Base-by-base conservation (phyloP, 192 early-diverging fungal species). In the Dispira simplex region DNA sequence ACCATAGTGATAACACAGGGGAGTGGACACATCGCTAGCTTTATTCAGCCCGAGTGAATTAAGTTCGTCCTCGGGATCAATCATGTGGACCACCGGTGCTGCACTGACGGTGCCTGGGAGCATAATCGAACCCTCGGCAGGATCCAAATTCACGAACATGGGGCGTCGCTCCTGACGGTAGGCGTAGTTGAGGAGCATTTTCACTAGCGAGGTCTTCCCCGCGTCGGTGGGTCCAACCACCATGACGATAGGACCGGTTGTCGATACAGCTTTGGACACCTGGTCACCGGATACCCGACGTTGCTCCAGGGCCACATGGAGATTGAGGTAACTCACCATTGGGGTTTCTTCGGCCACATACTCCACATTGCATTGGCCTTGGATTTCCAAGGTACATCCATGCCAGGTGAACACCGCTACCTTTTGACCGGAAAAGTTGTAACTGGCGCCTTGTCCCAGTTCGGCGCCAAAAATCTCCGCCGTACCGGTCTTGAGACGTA, bases 381-480 rank as follows among this genome's bases (percentile, higher is more conserved):
- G 39, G 65, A 82, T 73, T 46, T 77, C 73, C 0, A 96, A 69
- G 16, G 68, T 77, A 73, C 93, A 96, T 21, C 94, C 96, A 62
- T 90, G 81, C 88, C 89, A 99, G 12, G 89, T 91, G 72, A 91
- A 97, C 0, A 97, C 77, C 8, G 92, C 93, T 16, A 87, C 77
- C 72, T 97, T 95, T 47, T 83, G 78, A 23, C 91, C 90, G 47
- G 74, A 75, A 56, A 97, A 92, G n/a, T 77, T 53, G 75, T 96
- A 96, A 45, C 73, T 75, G 16, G 83, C 75, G 28, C 85, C 90
- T n/a, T 75, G 71, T 0, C 87, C 92, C 10, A 99, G 75, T 65
- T 99, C 96, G 0, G 92, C 85, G 11, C 96, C 96, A 81, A 97
- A 99, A 43, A 93, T 82, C 66, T 99, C 96, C 6, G 91, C 92